Conservation (phyloP, 257 asterid genomes). For the Ophiorrhiza pumila region DNA sequence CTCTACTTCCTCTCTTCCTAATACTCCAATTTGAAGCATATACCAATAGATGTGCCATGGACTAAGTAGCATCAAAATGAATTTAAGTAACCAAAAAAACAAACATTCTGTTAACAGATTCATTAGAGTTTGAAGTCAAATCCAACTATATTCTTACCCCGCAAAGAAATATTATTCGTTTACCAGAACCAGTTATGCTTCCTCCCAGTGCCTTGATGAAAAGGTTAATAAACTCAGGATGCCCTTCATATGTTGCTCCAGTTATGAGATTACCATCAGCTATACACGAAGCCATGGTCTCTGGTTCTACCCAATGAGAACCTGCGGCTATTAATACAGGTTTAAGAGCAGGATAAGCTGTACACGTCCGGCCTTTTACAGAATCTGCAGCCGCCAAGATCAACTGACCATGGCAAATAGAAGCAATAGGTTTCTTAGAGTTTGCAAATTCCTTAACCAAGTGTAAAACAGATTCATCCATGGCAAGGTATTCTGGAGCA, state of each 20-base stretch:
- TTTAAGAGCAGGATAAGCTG: constrained; percentile 74
- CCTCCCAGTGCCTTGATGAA: constrained; percentile 86
- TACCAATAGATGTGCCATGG: not conserved
- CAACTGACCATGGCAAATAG: constrained; percentile 88
- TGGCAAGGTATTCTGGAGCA: constrained; percentile 93
- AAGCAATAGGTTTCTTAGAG: constrained; percentile 59
- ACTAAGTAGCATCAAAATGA: not conserved
- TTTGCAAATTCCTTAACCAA: constrained; percentile 58
- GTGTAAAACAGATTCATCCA: constrained; percentile 53
- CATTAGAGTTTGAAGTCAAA: not conserved
- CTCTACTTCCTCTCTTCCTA: not conserved
- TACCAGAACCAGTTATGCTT: constrained; percentile 71
- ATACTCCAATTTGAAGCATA: not conserved
- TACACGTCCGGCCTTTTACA: constrained; percentile 68
- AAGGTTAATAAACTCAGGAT: constrained; percentile 79
- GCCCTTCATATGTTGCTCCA: constrained; percentile 74
- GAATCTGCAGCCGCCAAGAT: constrained; percentile 80
- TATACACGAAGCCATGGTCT: constrained; percentile 66
- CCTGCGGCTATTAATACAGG: constrained; percentile 85
- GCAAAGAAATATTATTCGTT: constrained; percentile 73
- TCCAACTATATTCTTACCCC: constrained; percentile 63
- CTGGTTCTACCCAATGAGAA: constrained; percentile 88
- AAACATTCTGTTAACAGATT: not conserved
- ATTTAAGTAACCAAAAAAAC: not conserved
- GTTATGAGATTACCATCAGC: constrained; percentile 81